Evolutionary conservation across 2,329 filamentous ascomycete genomes (phyloP), one percentile per base, ranked within the genome.

Genomic region (Mycocentrospora acerina): DNA sequence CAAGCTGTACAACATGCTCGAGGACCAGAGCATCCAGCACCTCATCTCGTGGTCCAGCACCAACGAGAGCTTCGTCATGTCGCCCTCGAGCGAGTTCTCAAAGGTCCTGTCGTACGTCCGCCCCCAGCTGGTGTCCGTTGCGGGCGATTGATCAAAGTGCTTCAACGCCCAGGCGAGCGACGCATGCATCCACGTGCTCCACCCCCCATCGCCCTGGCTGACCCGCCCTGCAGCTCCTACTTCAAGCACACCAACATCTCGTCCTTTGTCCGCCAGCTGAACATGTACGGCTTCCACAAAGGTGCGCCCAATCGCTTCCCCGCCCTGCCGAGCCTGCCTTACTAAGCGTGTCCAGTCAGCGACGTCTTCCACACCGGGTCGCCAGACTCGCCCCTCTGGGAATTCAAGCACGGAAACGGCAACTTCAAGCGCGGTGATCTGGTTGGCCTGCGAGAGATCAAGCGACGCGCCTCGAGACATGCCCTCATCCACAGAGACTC

Each of bases 221-320:
- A 55, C 50, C 45, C 33, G 37, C 35, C 25, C 15, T 43, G 47
- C 58, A 95, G 91, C 37, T 90, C 95, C 81, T 98, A 98, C 66
- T 98, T 98, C 69, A 98, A 98, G 63, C 93, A 98, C 67, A 98
- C 91, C 55, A 98, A 98, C 63, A 95, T 97, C 45, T 97, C 93
- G 9, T 97, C 93, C 1, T 98, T 98, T 67, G 93, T 98, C 33
- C 83, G 93, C 32, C 93, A 98, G 71, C 73, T 98, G 34, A 98
- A 98, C 66, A 98, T 98, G 93, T 98, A 98, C 58, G 93, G 93
- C 6, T 98, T 98, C 69, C 93, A 98, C 67, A 98, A 98, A 86
- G 90, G 90, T 94, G 69, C 22, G 49, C 19, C 33, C 31, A 64
- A 59, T 28, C 32, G 31, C 22, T 9, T 30, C 27, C 30, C 8